A percentile compares a stretch with the other conserved stretches of the same genome.
phyloP scores from a whole-genome alignment of 2,329 filamentous ascomycete genomes.

The Aspergillus brasiliensis region DNA sequence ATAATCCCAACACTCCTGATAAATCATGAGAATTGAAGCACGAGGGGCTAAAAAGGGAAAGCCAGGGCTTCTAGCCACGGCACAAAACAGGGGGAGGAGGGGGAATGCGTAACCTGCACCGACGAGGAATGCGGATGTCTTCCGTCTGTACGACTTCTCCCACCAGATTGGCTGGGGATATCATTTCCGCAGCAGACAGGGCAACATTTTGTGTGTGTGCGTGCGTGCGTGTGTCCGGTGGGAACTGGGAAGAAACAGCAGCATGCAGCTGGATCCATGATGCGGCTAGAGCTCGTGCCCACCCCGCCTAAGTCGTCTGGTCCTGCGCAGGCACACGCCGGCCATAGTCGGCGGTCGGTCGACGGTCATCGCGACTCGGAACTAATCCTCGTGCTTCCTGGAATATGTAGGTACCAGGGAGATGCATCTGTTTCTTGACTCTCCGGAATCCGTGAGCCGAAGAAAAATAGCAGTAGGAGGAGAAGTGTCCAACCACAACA shows the following conservation, averaged over 20 bases:
- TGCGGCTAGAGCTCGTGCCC: not conserved
- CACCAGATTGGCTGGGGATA: not conserved
- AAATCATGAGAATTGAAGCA: not conserved
- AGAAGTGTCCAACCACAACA: not conserved
- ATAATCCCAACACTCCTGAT: too few relatives aligned
- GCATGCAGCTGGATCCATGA: not conserved
- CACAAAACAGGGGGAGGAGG: not conserved
- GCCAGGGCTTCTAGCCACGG: not conserved
- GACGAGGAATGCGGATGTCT: constrained; percentile 3
- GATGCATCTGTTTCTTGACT: not conserved
- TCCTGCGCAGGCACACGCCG: constrained; percentile 3
- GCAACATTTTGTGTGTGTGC: not conserved
- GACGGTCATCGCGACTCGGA: not conserved
- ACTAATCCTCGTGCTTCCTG: not conserved
- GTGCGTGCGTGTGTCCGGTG: too few relatives aligned
- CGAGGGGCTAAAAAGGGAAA: not conserved
- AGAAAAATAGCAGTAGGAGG: not conserved
- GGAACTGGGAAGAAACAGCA: not conserved
- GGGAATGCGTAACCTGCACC: constrained; percentile 3
- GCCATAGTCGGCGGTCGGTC: not conserved
- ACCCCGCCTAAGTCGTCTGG: not conserved
- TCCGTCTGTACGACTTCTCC: not conserved
- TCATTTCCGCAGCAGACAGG: constrained; percentile 2
- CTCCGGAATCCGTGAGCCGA: not conserved
- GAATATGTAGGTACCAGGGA: not conserved